Conservation (phyloP, 257 asterid genomes). For the Perilla frutescens region DNA sequence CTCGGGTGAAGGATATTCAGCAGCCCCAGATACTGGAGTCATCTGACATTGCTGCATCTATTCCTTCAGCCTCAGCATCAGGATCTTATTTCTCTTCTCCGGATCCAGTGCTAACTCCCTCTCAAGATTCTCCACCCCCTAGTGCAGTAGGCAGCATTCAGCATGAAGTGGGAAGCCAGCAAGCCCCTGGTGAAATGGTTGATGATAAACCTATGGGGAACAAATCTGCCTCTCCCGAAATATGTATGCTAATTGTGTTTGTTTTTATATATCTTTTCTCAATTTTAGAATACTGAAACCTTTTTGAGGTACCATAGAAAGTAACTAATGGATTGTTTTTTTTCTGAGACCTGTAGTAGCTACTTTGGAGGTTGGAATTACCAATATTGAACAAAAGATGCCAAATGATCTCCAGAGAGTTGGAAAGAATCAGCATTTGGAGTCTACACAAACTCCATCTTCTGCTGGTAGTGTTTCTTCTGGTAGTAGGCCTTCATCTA, state of each 20-base stretch:
- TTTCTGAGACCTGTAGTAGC: constrained; percentile 43
- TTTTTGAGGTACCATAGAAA: constrained; percentile 22
- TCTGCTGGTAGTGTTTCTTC: constrained; percentile 55
- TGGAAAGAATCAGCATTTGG: constrained; percentile 64
- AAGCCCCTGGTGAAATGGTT: constrained; percentile 38
- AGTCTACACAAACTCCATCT: constrained; percentile 51
- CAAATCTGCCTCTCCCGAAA: constrained; percentile 47
- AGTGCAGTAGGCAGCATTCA: constrained; percentile 47
- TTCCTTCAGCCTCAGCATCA: constrained; percentile 45
- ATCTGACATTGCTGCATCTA: constrained; percentile 36
- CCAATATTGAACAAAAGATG: constrained; percentile 50
- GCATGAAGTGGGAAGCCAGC: constrained; percentile 48
- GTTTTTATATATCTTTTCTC: constrained; percentile 8
- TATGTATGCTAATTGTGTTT: constrained; percentile 41
- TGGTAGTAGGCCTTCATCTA: constrained; percentile 74
- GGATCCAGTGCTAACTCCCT: constrained; percentile 50
- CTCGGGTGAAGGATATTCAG: constrained; percentile 38
- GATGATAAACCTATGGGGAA: constrained; percentile 46
- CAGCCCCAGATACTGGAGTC: constrained; percentile 42
- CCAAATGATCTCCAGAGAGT: constrained; percentile 49
- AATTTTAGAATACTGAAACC: constrained; percentile 16
- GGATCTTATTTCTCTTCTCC: constrained; percentile 52
- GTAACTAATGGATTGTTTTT: constrained; percentile 29
- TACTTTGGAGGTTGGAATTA: constrained; percentile 50
- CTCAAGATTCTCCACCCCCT: constrained; percentile 52